phyloP scores from a whole-genome alignment of 306 rosid species.

The Casuarina glauca region DNA sequence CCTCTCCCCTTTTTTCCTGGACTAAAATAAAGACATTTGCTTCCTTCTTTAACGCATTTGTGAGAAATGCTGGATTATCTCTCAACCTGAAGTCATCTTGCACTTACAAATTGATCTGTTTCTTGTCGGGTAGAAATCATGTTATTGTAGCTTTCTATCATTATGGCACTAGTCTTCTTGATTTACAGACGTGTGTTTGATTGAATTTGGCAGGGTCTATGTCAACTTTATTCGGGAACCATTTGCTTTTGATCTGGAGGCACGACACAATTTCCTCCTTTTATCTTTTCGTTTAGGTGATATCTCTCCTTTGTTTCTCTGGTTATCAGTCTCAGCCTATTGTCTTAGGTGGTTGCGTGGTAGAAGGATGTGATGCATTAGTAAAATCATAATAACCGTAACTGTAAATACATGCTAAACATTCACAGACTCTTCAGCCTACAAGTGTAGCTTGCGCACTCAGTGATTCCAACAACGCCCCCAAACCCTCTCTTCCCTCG shows the following conservation, averaged over 20 bases:
- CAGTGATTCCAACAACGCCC: background rate
- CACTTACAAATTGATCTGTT: background rate
- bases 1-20: too few relatives aligned
- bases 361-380: background rate
- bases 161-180: conserved; percentile 26
- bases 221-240: conserved; percentile 95
- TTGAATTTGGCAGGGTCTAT: conserved; percentile 73
- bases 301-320: background rate
- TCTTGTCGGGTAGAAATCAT: conserved; percentile 3
- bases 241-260: conserved; percentile 89
- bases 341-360: background rate
- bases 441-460: background rate
- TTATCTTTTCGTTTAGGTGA: background rate
- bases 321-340: background rate
- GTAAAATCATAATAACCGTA: background rate
- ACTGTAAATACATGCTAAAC: background rate
- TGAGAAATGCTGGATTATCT: background rate
- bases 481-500: background rate
- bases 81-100: background rate
- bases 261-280: conserved; percentile 21
- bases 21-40: background rate
- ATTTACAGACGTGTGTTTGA: conserved; percentile 33
- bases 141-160: conserved; percentile 25
- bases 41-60: background rate
- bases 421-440: background rate